Conservation (phyloP, 2,329 filamentous ascomycete species). For the Epicoccum nigrum region DNA sequence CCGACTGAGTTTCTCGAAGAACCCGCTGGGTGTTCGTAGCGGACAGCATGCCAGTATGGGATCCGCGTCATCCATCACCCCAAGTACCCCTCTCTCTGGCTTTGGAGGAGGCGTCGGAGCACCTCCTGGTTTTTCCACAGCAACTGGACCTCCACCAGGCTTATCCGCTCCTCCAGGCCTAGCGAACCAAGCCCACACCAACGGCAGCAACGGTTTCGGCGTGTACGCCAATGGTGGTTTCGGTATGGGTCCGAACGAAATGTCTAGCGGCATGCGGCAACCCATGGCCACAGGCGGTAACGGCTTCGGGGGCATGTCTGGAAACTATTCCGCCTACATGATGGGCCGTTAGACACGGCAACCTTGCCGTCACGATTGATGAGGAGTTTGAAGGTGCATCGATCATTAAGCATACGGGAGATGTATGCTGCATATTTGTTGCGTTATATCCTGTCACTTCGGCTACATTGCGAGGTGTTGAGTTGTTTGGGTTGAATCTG, state of each 20-base stretch:
- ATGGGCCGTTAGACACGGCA: slow-evolving; percentile 44
- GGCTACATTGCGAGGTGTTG: slow-evolving; percentile 51
- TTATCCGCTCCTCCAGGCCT: slow-evolving; percentile 77
- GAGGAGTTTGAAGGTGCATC: slow-evolving; percentile 44
- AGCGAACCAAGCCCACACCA: slow-evolving; percentile 43
- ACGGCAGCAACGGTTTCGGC: slow-evolving; percentile 40
- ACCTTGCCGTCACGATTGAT: slow-evolving; percentile 43
- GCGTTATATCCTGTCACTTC: slow-evolving; percentile 51
- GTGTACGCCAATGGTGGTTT: slow-evolving; percentile 48
- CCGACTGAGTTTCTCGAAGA: slow-evolving; percentile 95
- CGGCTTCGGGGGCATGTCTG: slow-evolving; percentile 39
- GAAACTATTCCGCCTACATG: slow-evolving; percentile 47
- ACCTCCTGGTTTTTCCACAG: slow-evolving; percentile 66
- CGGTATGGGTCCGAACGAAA: slow-evolving; percentile 43
- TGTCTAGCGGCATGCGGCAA: slow-evolving; percentile 43
- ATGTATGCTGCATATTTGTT: slow-evolving; percentile 43
- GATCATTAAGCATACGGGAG: slow-evolving; percentile 39
- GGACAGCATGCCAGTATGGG: slow-evolving; percentile 66
- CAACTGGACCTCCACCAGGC: slow-evolving; percentile 81
- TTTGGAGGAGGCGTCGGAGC: slow-evolving; percentile 64
- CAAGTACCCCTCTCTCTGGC: slow-evolving; percentile 60
- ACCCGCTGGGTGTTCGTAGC: slow-evolving; percentile 88
- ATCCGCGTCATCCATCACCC: slow-evolving; percentile 57
- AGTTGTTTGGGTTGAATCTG: slow-evolving; percentile 39
- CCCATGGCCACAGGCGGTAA: slow-evolving; percentile 43